Base-by-base conservation (phyloP, 83 land plant genomes). In the Larix sibirica region DNA sequence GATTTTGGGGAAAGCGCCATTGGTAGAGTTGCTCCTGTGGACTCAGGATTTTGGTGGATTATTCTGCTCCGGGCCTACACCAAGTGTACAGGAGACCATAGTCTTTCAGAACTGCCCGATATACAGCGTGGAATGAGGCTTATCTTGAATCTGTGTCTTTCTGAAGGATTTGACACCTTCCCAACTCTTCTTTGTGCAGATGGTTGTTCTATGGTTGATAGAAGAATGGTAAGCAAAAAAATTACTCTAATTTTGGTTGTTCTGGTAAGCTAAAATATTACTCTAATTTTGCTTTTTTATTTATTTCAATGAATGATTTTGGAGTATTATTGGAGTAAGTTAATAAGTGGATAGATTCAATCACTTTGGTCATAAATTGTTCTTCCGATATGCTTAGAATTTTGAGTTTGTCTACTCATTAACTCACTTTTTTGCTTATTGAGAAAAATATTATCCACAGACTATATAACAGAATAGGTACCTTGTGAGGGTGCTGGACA, bases 1-100 rank as follows among this genome's bases (percentile, higher is more conserved):
- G 96, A 94, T 87, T 94, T 94, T 86, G 96, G 96, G 20, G 96
- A 94, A 82, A 94, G 90, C 83, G 94, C 94, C 60, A 92, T 92
- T 78, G 94, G 94, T 61, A 84, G 94, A 81, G 94, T 92, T 64
- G 96, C 96, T 6, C 96, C 96, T 31, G 87, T 94, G 38, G 96
- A 94, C 80, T 94, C 95, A 42, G 94, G 94, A 21, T 92, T 92
- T 70, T 92, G 94, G 94, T 92, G 94, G 94, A 92, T 92, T 59
- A 90, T 94, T 84, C 91, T 94, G 33, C 91, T 94, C 3, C 92
- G 96, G 7, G 92, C 96, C 21, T 94, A 94, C 79, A 92, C 96
- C 31, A 91, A 91, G 82, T 90, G 90, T 14, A 94, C 96, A 2
- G 96, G 96, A 69, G 94, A 94, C 66, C 77, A 84, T 21, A 71